phyloP scores from a whole-genome alignment of 2,329 filamentous ascomycete species.

The Xylaria sp. region DNA sequence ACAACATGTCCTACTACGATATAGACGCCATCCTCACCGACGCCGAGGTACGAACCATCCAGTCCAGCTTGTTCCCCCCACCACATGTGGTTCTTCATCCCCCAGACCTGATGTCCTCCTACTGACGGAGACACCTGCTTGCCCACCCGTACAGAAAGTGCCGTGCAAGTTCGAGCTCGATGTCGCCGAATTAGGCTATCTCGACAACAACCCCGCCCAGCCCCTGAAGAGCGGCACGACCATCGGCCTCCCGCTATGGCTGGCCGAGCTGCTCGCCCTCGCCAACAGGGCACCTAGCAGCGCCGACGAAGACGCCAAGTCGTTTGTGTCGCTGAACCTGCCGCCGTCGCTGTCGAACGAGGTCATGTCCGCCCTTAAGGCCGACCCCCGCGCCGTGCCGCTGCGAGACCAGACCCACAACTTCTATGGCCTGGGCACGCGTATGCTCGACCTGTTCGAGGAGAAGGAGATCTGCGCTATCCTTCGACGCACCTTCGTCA shows the following conservation, averaged over 20 bases:
- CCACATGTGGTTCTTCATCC: neutral
- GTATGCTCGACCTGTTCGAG: conserved; percentile 91
- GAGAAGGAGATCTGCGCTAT: conserved; percentile 81
- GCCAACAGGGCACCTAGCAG: conserved; percentile 58
- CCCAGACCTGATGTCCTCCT: neutral
- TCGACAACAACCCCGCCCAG: conserved; percentile 80
- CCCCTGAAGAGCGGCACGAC: conserved; percentile 83
- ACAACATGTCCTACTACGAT: conserved; percentile 81
- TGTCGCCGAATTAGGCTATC: conserved; percentile 85
- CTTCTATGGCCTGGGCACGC: conserved; percentile 86
- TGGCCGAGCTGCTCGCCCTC: conserved; percentile 91
- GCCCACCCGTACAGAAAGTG: conserved; percentile 74
- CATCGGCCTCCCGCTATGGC: conserved; percentile 89
- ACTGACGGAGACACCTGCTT: conserved; percentile 18
- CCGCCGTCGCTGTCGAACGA: conserved; percentile 80
- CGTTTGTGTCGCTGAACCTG: conserved; percentile 83
- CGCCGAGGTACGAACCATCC: conserved; percentile 69
- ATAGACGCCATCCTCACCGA: conserved; percentile 87
- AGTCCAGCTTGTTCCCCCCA: neutral
- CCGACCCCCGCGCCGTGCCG: conserved; percentile 87
- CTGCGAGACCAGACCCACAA: conserved; percentile 84
- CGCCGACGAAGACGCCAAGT: conserved; percentile 56
- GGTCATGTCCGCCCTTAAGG: conserved; percentile 89
- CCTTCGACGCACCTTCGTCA: conserved; percentile 81
- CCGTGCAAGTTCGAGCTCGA: conserved; percentile 95